These are phyloP conservation scores for Cryptococcus sp. DNA, from an alignment of 1,284 basidiomycete genomes.

Conservation along the genomic window DNA sequence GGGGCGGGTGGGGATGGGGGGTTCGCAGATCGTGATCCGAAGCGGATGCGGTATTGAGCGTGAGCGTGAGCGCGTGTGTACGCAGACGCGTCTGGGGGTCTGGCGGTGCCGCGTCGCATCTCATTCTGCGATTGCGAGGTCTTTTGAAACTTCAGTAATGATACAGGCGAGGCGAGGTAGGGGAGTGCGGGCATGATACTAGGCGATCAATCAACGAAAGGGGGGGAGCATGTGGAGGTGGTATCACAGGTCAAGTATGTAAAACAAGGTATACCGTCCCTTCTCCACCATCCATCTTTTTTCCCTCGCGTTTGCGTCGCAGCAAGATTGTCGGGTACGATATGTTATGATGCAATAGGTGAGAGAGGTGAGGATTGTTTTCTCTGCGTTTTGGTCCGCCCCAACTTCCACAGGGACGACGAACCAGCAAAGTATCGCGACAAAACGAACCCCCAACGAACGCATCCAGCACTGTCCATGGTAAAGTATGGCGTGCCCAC, in stretches of 20 bases:
- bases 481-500: too few species aligned
- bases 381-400: too few species aligned
- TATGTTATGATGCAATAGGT: too few species aligned
- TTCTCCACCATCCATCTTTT: background rate
- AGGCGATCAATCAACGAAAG: background rate
- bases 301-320: background rate
- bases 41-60: constrained; percentile 24
- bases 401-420: too few species aligned
- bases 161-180: background rate
- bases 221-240: too few species aligned
- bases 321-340: background rate
- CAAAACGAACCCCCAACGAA: too few species aligned
- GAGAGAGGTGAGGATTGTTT: too few species aligned
- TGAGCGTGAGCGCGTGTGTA: background rate
- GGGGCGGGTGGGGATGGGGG: constrained; percentile 10
- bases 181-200: background rate
- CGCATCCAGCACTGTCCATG: too few species aligned
- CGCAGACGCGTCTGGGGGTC: too few species aligned
- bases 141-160: background rate
- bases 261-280: constrained; percentile 1
- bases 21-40: constrained; percentile 24
- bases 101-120: too few species aligned
- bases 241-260: constrained; percentile 18
- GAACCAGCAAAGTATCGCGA: too few species aligned
- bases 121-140: background rate